phyloP scores from a whole-genome alignment of 1,284 basidiomycete species.

The Salmacisia buchloeana region DNA sequence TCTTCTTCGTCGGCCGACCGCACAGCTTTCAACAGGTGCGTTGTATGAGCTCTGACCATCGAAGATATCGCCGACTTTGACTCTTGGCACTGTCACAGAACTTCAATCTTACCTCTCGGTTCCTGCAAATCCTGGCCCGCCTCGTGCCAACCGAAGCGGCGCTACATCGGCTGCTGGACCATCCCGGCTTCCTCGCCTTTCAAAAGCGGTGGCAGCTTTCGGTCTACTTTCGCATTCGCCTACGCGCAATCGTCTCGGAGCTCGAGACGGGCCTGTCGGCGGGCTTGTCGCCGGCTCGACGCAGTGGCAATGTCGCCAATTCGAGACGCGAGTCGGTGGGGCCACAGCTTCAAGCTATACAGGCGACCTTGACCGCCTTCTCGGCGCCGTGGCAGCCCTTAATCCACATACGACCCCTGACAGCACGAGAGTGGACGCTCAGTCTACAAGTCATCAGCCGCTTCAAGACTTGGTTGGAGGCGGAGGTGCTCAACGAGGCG shows the following conservation, averaged over 20 bases:
- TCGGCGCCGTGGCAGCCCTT: constrained; percentile 27
- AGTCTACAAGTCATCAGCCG: constrained; percentile 42
- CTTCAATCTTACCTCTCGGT: constrained; percentile 58
- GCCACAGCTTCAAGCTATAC: constrained; percentile 15
- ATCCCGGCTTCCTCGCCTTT: constrained; percentile 68
- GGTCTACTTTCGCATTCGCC: constrained; percentile 94
- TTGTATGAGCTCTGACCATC: neutral
- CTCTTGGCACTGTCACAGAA: constrained; percentile 65
- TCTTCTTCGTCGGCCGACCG: constrained; percentile 86
- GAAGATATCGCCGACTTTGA: too few relatives aligned
- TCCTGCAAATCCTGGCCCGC: constrained; percentile 75
- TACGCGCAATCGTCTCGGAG: constrained; percentile 75
- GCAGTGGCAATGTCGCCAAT: neutral
- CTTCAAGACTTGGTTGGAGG: constrained; percentile 36
- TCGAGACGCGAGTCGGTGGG: neutral
- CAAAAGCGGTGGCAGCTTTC: constrained; percentile 87
- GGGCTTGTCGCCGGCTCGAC: neutral
- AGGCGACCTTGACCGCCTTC: constrained; percentile 24
- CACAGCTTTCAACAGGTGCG: constrained; percentile 65
- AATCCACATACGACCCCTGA: constrained; percentile 32
- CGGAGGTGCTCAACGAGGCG: neutral
- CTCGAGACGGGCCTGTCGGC: constrained; percentile 21
- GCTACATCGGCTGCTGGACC: constrained; percentile 52
- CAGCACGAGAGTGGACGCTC: constrained; percentile 40
- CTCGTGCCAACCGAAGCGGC: constrained; percentile 64